Conservation (phyloP, 2,329 filamentous ascomycete species). For the Chaetomium olivaceum region DNA sequence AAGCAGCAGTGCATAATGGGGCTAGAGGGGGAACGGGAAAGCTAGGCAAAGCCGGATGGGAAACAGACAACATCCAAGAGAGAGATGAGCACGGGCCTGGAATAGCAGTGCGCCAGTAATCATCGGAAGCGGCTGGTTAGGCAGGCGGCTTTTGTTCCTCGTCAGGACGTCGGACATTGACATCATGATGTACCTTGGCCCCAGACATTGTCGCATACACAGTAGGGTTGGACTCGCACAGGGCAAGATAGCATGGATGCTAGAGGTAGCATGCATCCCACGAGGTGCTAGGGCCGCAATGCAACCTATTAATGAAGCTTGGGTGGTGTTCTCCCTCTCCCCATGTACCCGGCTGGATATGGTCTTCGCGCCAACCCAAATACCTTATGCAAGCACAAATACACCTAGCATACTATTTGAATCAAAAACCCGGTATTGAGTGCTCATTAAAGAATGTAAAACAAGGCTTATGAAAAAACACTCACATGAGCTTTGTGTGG, state of each 20-base stretch:
- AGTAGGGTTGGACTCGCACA: conserved; percentile 6
- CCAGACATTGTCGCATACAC: conserved; percentile 17
- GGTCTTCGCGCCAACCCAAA: background rate
- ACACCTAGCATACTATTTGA: background rate
- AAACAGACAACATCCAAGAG: conserved; percentile 8
- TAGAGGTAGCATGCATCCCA: conserved; percentile 24
- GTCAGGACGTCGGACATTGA: conserved; percentile 8
- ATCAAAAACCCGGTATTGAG: background rate
- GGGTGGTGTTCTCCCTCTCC: background rate
- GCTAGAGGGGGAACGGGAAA: conserved; percentile 7
- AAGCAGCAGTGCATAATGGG: conserved; percentile 7
- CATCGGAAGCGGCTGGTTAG: conserved; percentile 12
- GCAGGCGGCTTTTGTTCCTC: conserved; percentile 5
- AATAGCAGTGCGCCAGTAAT: background rate
- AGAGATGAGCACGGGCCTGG: conserved; percentile 1
- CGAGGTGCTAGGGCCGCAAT: background rate
- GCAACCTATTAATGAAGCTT: background rate
- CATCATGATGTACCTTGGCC: conserved; percentile 5
- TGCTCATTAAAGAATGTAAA: no score
- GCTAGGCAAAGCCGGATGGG: background rate
- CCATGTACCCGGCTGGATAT: background rate
- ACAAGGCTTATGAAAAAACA: background rate
- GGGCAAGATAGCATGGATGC: conserved; percentile 17
- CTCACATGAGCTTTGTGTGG: background rate
- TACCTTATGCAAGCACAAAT: background rate